A percentile compares a stretch with the other conserved stretches of the same genome.
Evolutionary conservation across 108 stramenopile species (phyloP).

Genomic region (Chaetoceros muelleri): DNA sequence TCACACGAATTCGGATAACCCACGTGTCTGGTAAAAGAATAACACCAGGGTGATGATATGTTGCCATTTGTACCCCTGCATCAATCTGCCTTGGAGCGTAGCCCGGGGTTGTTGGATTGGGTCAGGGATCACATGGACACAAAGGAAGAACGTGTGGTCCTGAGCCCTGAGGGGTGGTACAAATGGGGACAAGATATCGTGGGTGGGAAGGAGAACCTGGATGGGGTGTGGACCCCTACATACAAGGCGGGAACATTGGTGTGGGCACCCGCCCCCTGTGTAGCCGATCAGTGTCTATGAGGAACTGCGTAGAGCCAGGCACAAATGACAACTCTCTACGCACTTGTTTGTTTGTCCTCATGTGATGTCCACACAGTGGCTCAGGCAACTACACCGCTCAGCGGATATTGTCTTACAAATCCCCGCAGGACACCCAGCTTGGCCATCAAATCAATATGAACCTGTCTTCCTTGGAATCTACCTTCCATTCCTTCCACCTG

Average conservation of each 20-base stretch:
- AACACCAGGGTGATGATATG: too few relatives aligned
- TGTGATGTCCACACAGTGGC: slow-evolving; percentile 11
- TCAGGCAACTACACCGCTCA: slow-evolving; percentile 8
- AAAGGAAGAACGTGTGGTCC: too few relatives aligned
- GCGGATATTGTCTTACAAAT: slow-evolving; percentile 11
- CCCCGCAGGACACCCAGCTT: slow-evolving; percentile 3
- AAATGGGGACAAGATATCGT: too few relatives aligned
- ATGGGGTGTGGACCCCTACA: too few relatives aligned
- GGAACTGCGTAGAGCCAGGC: slow-evolving; percentile 13
- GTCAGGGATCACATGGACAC: too few relatives aligned
- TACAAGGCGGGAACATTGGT: too few relatives aligned
- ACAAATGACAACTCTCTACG: slow-evolving; percentile 9
- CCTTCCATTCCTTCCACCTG: slow-evolving; percentile 11
- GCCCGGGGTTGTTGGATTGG: too few relatives aligned
- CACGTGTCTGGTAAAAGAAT: too few relatives aligned
- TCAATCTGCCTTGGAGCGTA: background rate
- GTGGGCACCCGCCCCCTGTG: too few relatives aligned
- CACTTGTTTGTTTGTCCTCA: slow-evolving; percentile 24
- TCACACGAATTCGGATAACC: background rate
- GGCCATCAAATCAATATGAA: slow-evolving; percentile 23
- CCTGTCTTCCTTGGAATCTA: slow-evolving; percentile 14
- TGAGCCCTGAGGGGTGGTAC: too few relatives aligned
- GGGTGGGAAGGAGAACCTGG: too few relatives aligned
- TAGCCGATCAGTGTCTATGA: too few relatives aligned
- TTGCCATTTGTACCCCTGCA: slow-evolving; percentile 12